Conservation (phyloP, 164 flowering plant genomes). For the Taxillus chinensis region DNA sequence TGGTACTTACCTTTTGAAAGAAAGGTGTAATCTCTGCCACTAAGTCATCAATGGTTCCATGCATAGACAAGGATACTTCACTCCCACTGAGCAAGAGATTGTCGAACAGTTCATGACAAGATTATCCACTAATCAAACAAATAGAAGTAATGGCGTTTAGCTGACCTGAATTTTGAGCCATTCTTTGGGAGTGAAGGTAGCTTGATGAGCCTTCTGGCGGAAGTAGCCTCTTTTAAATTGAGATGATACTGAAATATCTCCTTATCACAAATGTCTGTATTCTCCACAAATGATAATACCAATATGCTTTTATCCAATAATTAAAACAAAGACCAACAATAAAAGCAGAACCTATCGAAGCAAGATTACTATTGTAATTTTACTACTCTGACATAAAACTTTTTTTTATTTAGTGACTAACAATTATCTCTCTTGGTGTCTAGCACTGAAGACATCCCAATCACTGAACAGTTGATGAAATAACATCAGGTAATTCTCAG, state of each 20-base stretch:
- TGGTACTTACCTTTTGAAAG: slow-evolving; percentile 38
- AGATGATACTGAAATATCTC: slow-evolving; percentile 44
- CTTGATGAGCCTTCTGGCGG: slow-evolving; percentile 36
- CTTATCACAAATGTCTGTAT: slow-evolving; percentile 41
- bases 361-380: too few relatives aligned
- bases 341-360: too few relatives aligned
- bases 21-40: slow-evolving; percentile 25
- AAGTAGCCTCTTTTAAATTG: slow-evolving; percentile 32
- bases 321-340: too few relatives aligned
- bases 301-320: neutral
- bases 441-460: neutral
- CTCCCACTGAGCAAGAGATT: slow-evolving; percentile 44
- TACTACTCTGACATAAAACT: too few relatives aligned
- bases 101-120: neutral
- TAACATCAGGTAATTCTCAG: neutral
- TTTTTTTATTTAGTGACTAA: neutral
- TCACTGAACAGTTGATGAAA: neutral
- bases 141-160: slow-evolving; percentile 2
- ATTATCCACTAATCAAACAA: slow-evolving; percentile 1
- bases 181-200: slow-evolving; percentile 49
- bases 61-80: slow-evolving; percentile 39
- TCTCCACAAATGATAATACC: neutral
- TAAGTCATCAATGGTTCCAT: slow-evolving; percentile 25
- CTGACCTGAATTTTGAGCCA: slow-evolving; percentile 54
- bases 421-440: neutral